Base-by-base conservation (phyloP, 768 basidiomycete genomes). In the Rhodotorula graminis region DNA sequence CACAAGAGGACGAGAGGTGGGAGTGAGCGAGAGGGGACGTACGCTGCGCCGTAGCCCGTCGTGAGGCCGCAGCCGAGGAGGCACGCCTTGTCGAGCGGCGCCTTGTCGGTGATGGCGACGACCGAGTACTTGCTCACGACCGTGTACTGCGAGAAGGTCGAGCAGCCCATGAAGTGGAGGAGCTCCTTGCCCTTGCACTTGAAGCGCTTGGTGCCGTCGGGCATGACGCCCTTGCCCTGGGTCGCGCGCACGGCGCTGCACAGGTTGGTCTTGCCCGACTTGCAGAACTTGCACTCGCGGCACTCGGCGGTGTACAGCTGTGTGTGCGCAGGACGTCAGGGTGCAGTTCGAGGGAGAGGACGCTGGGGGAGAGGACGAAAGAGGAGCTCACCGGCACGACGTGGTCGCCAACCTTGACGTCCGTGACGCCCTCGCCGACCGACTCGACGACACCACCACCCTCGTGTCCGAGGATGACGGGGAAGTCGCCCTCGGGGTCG, bases 101-200 rank as follows among this genome's bases (percentile, higher is more conserved):
- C 96, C 71, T 86, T 83, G 71, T 87, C 72, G 83, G 89, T 88
- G 71, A 99, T 88, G 25, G 92, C 88, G 64, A 98, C 96, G 37
- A 99, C 91, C 29, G 94, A 98, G 58, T 93, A 93, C 76, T 99
- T 93, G 59, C 93, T 91, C 5, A 99, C 93, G 70, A 99, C 96
- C 15, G 96, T 79, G 84, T 98, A 99, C 81, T 98, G 94, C n/a
- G 95, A 96, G 84, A 99, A 99, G 5, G 96, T 95, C 46, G 95
- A 98, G 40, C 90, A 92, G 56, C 96, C 96, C 96, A 98, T 99
- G 78, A 99, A 99, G 81, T 98, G 95, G 80, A 88, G 85, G 77
- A 99, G 85, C 59, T 88, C 84, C 82, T 95, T 83, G 46, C 94
- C 96, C 69, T 90, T 90, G 52, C 53, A 87, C 62, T 87, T 89